phyloP scores from a whole-genome alignment of 371 early-diverging fungal species.

The Thermomucor indicae-seudaticae region DNA sequence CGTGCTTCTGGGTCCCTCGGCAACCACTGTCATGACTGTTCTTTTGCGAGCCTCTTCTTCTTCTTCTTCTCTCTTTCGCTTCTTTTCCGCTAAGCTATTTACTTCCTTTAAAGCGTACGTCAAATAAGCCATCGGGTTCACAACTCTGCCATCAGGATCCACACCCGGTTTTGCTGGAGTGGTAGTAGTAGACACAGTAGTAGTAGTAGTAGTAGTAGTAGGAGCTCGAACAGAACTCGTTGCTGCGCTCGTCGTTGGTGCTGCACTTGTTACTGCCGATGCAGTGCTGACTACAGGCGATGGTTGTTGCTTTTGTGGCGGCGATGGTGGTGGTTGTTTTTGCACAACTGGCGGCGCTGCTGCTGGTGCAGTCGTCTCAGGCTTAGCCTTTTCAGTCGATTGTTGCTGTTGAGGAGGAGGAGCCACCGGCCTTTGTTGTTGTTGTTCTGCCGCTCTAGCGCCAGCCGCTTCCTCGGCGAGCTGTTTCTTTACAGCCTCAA shows the following conservation, averaged over 20 bases:
- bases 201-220: background rate
- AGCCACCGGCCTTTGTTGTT: background rate
- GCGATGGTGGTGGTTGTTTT: slow-evolving; percentile 4
- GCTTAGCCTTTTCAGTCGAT: slow-evolving; percentile 8
- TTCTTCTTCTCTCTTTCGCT: too few relatives aligned
- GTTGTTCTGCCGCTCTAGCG: too few relatives aligned
- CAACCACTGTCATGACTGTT: background rate
- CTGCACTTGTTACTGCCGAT: slow-evolving; percentile 10
- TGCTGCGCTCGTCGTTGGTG: slow-evolving; percentile 3
- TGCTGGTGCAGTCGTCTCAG: slow-evolving; percentile 10
- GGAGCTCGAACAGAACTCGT: background rate
- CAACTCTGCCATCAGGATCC: slow-evolving; percentile 27
- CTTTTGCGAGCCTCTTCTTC: background rate
- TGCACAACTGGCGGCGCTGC: slow-evolving; percentile 7
- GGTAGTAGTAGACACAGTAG: background rate
- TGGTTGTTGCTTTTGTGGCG: slow-evolving; percentile 11
- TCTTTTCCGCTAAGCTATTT: too few relatives aligned
- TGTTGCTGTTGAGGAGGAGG: slow-evolving; percentile 21
- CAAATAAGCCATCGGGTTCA: slow-evolving; percentile 25
- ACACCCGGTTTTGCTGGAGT: slow-evolving; percentile 25
- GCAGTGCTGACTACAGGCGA: slow-evolving; percentile 6
- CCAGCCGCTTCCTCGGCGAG: background rate
- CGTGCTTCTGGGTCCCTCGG: slow-evolving; percentile 1
- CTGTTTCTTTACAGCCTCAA: background rate
- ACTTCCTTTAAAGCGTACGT: slow-evolving; percentile 37